Evolutionary conservation across 306 rosid genomes (phyloP), one percentile per base, ranked within the genome.

Genomic region (Mimosa pudica): DNA sequence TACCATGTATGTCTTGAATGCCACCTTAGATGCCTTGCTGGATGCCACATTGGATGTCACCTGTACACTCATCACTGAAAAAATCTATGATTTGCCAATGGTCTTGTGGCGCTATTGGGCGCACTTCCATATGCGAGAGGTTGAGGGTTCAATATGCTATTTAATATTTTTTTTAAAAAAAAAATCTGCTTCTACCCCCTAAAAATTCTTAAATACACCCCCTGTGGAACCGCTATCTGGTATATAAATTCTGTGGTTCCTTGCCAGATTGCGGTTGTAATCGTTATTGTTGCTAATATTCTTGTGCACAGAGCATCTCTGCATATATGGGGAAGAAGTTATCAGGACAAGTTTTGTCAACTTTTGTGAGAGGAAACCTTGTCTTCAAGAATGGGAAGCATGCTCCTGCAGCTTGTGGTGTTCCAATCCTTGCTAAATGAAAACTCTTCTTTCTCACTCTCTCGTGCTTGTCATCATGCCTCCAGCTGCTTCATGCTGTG

Each of bases 341-440:
- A 61, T 84, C 92, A 1, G 98, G 98, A 73, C 88, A 83, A 89
- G 94, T 93, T 41, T 79, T 88, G 65, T 90, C 93, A 33, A 95
- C 98, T 70, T 92, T 91, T 88, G 90, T 92, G 2, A 89, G 98
- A 79, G 98, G 98, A 82, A 93, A 91, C 82, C 96, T 92, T 38
- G 96, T 95, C 61, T 95, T 84, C 84, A 80, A 85, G 78, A 83
- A 88, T 20, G 96, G 89, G 13, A 87, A 89, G 58, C 98, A 88
- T 83, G 98, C 98, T 80, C 77, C 93, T 36, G 84, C 80, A 13
- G 88, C 95, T 79, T 92, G 97, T 58, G 97, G 98, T 49, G 82
- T 84, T 73, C 83, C 87, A 35, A 86, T 94, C 80, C 95, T 92
- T 7, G 98, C 97, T 66, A 82, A 74, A 78, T 81, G 82, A 89